phyloP scores from a whole-genome alignment of 2,329 filamentous ascomycete species.

The Orbilia quercus region DNA sequence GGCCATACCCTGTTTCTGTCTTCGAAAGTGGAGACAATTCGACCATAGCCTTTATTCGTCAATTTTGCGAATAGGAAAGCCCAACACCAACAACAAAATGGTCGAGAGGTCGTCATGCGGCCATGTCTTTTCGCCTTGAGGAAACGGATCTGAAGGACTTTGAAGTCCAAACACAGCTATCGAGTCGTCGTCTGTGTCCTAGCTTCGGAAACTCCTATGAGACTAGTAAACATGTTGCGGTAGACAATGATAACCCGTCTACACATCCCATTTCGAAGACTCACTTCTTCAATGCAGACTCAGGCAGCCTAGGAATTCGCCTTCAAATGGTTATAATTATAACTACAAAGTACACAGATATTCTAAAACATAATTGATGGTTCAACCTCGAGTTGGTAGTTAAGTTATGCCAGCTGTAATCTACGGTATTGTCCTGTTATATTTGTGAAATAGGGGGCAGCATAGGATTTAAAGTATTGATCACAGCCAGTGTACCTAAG shows the following conservation, averaged over 20 bases:
- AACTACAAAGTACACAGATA: too few relatives aligned
- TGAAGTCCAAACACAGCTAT: conserved; percentile 36
- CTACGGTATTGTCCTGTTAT: conserved; percentile 1
- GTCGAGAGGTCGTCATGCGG: conserved; percentile 22
- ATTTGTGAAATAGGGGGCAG: conserved; percentile 23
- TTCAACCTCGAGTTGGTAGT: neutral
- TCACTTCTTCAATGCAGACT: conserved; percentile 1
- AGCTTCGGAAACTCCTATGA: conserved; percentile 23
- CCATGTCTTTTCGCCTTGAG: conserved; percentile 31
- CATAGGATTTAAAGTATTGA: conserved; percentile 13
- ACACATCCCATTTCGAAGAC: conserved; percentile 7
- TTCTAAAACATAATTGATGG: conserved; percentile 31
- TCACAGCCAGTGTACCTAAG: too few relatives aligned
- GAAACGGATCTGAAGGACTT: conserved; percentile 45
- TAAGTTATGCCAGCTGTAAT: conserved; percentile 8
- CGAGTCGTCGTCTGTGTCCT: conserved; percentile 3
- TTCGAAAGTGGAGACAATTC: conserved; percentile 23
- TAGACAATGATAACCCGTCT: conserved; percentile 17
- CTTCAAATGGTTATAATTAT: conserved; percentile 6
- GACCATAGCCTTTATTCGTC: neutral
- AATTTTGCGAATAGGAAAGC: conserved; percentile 1
- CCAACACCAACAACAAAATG: conserved; percentile 15
- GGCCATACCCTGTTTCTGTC: conserved; percentile 26
- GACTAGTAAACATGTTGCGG: conserved; percentile 37
- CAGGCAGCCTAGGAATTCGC: neutral